Base-by-base conservation (phyloP, 306 rosid genomes). In the Ormosia semicastrata region DNA sequence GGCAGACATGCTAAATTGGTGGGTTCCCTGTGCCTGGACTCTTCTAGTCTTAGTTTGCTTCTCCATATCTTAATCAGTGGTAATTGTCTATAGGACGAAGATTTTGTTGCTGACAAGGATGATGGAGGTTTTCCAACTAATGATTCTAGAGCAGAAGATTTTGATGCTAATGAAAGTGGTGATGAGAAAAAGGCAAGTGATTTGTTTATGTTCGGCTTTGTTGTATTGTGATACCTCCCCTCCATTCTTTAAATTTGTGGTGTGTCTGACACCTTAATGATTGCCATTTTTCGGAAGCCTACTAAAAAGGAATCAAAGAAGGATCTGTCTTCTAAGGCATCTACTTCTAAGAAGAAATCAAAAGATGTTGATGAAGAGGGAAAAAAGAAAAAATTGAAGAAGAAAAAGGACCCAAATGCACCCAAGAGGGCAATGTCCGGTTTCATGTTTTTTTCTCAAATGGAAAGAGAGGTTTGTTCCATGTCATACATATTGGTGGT, bases 341-440 rank as follows among this genome's bases (percentile, higher is more conserved):
- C n/a, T n/a, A n/a, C n/a, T n/a, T n/a, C n/a, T n/a, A n/a, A n/a
- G n/a, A n/a, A 76, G 90, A 93, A 82, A 80, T 40, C 88, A 68
- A 95, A 53, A 86, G 98, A 93, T 73, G 95, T 83, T 37, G 92
- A 88, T 64, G 99, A 90, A 3, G 99, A 91, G 76, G 95, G 95
- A 50, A 89, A 90, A 84, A 95, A 93, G 94, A 95, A 91, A 82
- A 95, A 89, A 43, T 97, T 83, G 82, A 95, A 93, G 83, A 95
- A 91, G 95, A 95, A 93, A 72, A 95, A 95, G 90, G 99, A 95
- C 83, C 99, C 99, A 24, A 93, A 95, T n/a, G n/a, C n/a, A n/a
- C n/a, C n/a, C n/a, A n/a, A n/a, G n/a, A n/a, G n/a, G n/a, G n/a
- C n/a, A n/a, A n/a, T n/a, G n/a, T n/a, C n/a, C n/a, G n/a, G n/a